Percentiles rank a stretch among this genome's conserved stretches.
Conservation (phyloP, 2,329 filamentous ascomycete genomes). For the Colletotrichum agaves region DNA sequence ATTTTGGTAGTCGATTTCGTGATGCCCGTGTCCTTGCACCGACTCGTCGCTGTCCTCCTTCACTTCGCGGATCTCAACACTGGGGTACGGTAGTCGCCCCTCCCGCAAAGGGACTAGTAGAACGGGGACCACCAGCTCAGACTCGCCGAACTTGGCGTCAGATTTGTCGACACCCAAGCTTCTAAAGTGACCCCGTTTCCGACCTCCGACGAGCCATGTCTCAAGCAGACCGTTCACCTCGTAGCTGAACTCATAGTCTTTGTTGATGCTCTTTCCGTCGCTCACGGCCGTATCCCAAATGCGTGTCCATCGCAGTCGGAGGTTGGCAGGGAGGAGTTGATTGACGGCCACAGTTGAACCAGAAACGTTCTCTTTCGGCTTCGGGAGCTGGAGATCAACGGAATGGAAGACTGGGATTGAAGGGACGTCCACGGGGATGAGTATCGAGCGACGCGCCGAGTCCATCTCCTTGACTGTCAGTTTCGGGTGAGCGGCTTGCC, state of each 20-base stretch:
- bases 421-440: conserved; percentile 91
- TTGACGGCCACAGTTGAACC: conserved; percentile 66
- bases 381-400: conserved; percentile 66
- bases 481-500: conserved; percentile 49
- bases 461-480: conserved; percentile 47
- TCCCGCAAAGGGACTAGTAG: conserved; percentile 83
- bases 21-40: conserved; percentile 55
- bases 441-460: conserved; percentile 67
- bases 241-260: conserved; percentile 79
- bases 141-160: conserved; percentile 53
- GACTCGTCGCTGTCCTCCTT: conserved; percentile 44
- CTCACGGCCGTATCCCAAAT: conserved; percentile 65
- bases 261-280: conserved; percentile 30
- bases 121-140: conserved; percentile 71
- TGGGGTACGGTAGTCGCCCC: conserved; percentile 81
- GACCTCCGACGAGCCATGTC: conserved; percentile 86
- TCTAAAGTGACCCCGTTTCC: conserved; percentile 81
- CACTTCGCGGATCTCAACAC: conserved; percentile 79
- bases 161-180: conserved; percentile 55
- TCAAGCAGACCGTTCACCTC: conserved; percentile 81
- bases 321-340: conserved; percentile 70
- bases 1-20: conserved; percentile 84
- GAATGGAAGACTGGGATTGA: conserved; percentile 86
- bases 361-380: conserved; percentile 22
- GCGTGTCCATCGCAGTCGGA: conserved; percentile 72